phyloP scores from a whole-genome alignment of 306 rosid species.

The Fragaria iinumae region DNA sequence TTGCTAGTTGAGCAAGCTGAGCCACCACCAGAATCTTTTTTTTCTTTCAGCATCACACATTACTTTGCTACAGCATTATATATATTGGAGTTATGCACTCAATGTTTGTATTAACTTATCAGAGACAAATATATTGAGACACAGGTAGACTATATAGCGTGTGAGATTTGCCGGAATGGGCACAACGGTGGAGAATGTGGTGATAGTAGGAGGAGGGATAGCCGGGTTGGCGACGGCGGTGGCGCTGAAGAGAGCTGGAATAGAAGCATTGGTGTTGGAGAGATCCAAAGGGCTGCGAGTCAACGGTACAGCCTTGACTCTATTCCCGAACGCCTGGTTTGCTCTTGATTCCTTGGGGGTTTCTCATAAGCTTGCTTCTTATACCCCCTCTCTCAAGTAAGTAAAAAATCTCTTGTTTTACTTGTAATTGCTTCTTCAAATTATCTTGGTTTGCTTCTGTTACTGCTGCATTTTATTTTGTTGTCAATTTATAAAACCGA shows the following conservation, averaged over 20 bases:
- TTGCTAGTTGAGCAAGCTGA: too few species aligned
- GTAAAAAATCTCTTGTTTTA: neutral
- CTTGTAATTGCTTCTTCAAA: too few species aligned
- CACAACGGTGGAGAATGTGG: constrained; percentile 9
- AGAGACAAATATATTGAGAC: too few species aligned
- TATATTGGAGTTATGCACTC: too few species aligned
- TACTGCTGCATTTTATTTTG: too few species aligned
- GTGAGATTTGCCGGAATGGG: neutral
- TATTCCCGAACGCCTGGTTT: constrained; percentile 17
- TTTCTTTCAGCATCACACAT: too few species aligned
- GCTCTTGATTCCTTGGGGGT: constrained; percentile 20
- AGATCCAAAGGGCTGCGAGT: constrained; percentile 2
- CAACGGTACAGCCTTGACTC: constrained; percentile 9
- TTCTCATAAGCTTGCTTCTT: constrained; percentile 12
- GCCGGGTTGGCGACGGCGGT: constrained; percentile 24
- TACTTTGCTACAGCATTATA: too few species aligned
- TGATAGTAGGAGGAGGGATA: constrained; percentile 20
- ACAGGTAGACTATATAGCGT: too few species aligned
- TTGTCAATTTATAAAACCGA: too few species aligned
- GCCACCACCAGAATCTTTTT: too few species aligned
- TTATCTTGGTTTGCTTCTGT: too few species aligned
- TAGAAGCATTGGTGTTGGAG: constrained; percentile 21
- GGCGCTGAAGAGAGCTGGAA: constrained; percentile 23
- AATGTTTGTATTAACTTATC: too few species aligned
- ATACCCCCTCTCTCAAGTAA: neutral